Evolutionary conservation across 2,329 filamentous ascomycete genomes (phyloP), one percentile per base, ranked within the genome.

Genomic region (Xenosphaeropsis pyriputrescens): DNA sequence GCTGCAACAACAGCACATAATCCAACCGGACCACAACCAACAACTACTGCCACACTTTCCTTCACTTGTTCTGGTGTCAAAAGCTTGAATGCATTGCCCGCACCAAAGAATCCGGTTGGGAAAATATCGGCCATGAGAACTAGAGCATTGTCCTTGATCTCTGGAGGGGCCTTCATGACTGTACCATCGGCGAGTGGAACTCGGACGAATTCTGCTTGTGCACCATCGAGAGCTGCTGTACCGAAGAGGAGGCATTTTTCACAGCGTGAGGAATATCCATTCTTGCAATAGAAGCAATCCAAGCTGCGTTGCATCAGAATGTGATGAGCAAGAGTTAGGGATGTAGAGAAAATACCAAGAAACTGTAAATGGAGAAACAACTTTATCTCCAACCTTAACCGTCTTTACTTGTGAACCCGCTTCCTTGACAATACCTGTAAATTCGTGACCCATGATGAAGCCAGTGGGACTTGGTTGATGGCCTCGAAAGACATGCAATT

Each of bases 81-180:
- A n/a, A 14, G 61, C 40, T 72, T 72, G 56, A 93, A 79, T 6
- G 77, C 88, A 51, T 85, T 91, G 40, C 70, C 68, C 4, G 83
- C 83, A 6, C 84, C 86, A 49, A 88, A 93, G 60, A 75, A 93
- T 6, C 88, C 83, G 0, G 79, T 85, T 1, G 86, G 86, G 58
- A 91, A 93, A 50, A 94, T 93, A 53, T 94, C 86, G 13, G 84
- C 85, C 86, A 94, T 93, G 18, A 94, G 68, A 6, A 93, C 75
- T 35, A 93, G 66, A 29, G 75, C 75, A 45, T 81, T 71, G 47
- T 89, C 79, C 15, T 79, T 72, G 41, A 93, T 79, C 7, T 69
- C 72, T 2, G 72, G 58, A 0, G 82, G 80, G 0, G 85, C 79
- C 50, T 78, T 79, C 52, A 86, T 70, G n/a, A 79, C 72, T 1